phyloP scores from a whole-genome alignment of 306 rosid genomes.

The Vigna angularis region DNA sequence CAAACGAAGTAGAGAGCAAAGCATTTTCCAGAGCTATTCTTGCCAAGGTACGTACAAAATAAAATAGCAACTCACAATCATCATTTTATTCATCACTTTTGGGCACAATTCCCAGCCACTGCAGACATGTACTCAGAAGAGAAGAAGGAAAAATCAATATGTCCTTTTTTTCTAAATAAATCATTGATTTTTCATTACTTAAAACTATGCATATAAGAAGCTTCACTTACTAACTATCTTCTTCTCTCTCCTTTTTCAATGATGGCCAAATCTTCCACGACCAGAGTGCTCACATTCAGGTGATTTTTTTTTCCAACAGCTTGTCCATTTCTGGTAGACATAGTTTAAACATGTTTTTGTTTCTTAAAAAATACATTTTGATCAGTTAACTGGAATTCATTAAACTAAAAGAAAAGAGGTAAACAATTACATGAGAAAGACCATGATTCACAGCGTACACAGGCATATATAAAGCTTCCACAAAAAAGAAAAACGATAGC shows the following conservation, averaged over 20 bases:
- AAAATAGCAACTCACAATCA: no score
- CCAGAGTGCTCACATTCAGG: slow-evolving; percentile 79
- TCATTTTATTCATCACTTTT: not conserved
- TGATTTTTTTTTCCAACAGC: not conserved
- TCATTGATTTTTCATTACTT: not conserved
- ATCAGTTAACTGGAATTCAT: not conserved
- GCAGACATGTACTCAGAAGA: not conserved
- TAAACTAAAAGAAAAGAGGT: not conserved
- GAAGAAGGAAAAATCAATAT: not conserved
- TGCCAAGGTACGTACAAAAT: slow-evolving; percentile 59
- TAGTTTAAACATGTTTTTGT: not conserved
- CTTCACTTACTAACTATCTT: slow-evolving; percentile 17
- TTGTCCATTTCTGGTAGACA: not conserved
- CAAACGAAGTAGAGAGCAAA: slow-evolving; percentile 66
- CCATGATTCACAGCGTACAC: not conserved
- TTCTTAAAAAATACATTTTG: not conserved
- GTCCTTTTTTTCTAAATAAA: not conserved
- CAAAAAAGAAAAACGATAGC: not conserved
- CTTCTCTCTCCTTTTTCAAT: not conserved
- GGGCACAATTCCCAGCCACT: not conserved
- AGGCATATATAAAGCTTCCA: not conserved
- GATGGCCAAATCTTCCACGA: not conserved
- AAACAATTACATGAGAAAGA: not conserved
- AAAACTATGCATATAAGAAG: not conserved
- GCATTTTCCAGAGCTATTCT: slow-evolving; percentile 73